Evolutionary conservation across 192 early-diverging fungal genomes (phyloP).

Genomic region (Chytriomyces confervae): DNA sequence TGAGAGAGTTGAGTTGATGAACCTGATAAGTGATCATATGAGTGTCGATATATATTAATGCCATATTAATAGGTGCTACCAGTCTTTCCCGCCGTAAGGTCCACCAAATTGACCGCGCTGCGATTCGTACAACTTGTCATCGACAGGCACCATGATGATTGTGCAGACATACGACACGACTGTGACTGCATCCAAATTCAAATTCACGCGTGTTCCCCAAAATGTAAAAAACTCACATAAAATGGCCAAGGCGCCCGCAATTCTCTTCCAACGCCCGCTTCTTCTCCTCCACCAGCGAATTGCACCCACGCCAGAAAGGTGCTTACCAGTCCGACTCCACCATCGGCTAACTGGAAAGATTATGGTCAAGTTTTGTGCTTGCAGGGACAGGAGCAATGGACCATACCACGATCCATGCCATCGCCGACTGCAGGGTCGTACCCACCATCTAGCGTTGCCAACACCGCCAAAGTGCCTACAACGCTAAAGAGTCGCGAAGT

Average conservation of each 20-base stretch:
- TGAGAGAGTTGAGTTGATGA: conserved; percentile 6
- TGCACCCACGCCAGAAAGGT: conserved; percentile 6
- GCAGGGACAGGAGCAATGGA: not conserved
- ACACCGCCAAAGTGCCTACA: conserved; percentile 9
- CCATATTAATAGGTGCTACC: not conserved
- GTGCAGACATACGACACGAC: conserved; percentile 14
- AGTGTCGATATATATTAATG: not conserved
- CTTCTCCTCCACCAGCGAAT: conserved; percentile 35
- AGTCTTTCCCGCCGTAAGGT: conserved; percentile 25
- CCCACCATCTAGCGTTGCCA: conserved; percentile 29
- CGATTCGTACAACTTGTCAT: conserved; percentile 35
- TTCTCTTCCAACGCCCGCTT: conserved; percentile 23
- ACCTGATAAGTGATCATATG: not conserved
- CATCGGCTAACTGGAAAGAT: not conserved
- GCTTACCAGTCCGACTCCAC: conserved; percentile 26
- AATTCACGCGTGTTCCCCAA: not conserved
- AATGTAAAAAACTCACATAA: conserved; percentile 13
- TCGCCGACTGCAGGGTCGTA: conserved; percentile 2
- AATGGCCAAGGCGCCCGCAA: conserved; percentile 23
- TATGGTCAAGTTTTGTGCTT: not conserved
- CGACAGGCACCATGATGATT: conserved; percentile 29
- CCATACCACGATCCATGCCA: not conserved
- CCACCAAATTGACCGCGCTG: conserved; percentile 33
- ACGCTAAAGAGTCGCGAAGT: conserved; percentile 32
- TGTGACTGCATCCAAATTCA: not conserved